Percentiles rank a stretch among this genome's conserved stretches.
These are phyloP conservation scores for Annulohypoxylon moriforme DNA, from an alignment of 495 filamentous ascomycete species.

Conservation along the genomic window DNA sequence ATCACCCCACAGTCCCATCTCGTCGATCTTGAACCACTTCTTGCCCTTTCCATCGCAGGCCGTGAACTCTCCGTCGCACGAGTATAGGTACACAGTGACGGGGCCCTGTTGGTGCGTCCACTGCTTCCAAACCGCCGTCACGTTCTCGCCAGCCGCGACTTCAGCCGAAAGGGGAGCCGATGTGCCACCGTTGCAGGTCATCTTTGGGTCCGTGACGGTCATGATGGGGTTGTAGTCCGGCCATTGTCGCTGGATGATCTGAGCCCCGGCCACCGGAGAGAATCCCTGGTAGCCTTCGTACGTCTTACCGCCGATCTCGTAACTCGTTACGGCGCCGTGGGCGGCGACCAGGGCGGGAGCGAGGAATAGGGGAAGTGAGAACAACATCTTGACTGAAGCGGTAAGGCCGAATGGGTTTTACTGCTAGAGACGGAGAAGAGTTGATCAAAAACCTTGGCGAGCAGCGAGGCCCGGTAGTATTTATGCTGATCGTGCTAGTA, in stretches of 20 bases:
- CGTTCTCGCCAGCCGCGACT: conserved; percentile 57
- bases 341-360: conserved; percentile 56
- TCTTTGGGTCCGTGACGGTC: conserved; percentile 51
- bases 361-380: conserved; percentile 44
- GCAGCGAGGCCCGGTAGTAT: conserved; percentile 35
- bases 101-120: conserved; percentile 70
- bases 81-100: conserved; percentile 66
- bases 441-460: conserved; percentile 30
- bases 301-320: conserved; percentile 63
- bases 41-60: conserved; percentile 59
- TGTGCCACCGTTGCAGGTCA: conserved; percentile 68
- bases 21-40: conserved; percentile 72
- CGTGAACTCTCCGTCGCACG: conserved; percentile 60
- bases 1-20: conserved; percentile 59
- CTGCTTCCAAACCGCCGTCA: conserved; percentile 64
- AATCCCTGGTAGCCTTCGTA: conserved; percentile 66
- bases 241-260: conserved; percentile 68
- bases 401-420: conserved; percentile 1
- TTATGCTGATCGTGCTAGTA: conserved; percentile 41
- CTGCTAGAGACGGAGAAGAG: conserved; percentile 14
- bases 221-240: conserved; percentile 65
- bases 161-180: conserved; percentile 57
- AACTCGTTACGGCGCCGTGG: conserved; percentile 68
- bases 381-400: conserved; percentile 45
- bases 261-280: conserved; percentile 56